Evolutionary conservation across 257 asterid species (phyloP), one percentile per base, ranked within the genome.

Genomic region (Petunia axillaris): DNA sequence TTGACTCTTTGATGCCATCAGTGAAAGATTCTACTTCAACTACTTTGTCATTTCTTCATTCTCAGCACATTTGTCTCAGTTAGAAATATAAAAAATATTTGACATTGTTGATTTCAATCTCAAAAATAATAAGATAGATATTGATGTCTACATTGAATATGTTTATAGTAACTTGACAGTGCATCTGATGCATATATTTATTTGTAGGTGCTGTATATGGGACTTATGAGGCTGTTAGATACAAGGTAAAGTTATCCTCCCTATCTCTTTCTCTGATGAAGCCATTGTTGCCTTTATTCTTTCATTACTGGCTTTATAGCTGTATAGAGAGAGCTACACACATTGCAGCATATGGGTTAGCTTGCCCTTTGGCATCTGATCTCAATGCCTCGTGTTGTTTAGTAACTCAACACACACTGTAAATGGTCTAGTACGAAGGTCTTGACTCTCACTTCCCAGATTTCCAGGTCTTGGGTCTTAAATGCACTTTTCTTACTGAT

Each of bases 141-240:
- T 48, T 35, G 11, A 10, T 46, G 11, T 10, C 60, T 71, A 71
- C 25, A 9, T 71, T 46, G 77, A 71, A 9, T 71, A 10, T 71
- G 60, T 25, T 25, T 71, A 4, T 25, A 48, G 14, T 70, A 70
- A 16, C 44, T 70, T 55, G 41, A 25, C 41, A 16, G 53, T 46
- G 41, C 57, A 57, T 58, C 53, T 80, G 76, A 68, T 70, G 62
- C 64, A 67, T 52, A 68, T 71, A 63, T 48, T 79, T 35, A 54
- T 46, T 60, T 84, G 82, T 83, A 87, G 90, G 90, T 68, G 90
- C 84, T 66, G 85, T 87, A 40, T 84, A 83, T 57, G 88, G 88
- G 46, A 84, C 90, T 77, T 83, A 82, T 15, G 88, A 87, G 77
- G 88, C 88, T 66, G 37, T 87, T 74, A 84, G 85, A 59, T 78